Evolutionary conservation across 306 rosid genomes (phyloP).

Genomic region (Herpetospermum pedunculosum): DNA sequence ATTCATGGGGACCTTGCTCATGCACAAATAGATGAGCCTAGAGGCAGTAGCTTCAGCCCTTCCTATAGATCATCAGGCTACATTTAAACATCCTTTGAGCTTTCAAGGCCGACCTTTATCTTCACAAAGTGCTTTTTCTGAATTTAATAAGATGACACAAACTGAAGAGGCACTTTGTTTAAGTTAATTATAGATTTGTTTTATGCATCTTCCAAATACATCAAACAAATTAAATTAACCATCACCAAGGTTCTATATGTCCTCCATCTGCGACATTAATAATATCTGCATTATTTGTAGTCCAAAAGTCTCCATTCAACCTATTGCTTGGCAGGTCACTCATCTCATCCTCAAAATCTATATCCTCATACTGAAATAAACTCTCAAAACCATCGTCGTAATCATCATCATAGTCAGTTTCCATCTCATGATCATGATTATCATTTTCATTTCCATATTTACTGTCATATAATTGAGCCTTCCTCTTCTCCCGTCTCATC

Average conservation of each 20-base stretch:
- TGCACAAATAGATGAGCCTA: neutral
- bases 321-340: conserved; percentile 13
- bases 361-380: conserved; percentile 39
- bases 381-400: conserved; percentile 67
- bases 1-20: neutral
- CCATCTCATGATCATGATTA: conserved; percentile 13
- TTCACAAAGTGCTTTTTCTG: neutral
- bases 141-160: neutral
- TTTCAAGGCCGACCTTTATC: neutral
- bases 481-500: conserved; percentile 50
- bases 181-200: neutral
- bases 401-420: conserved; percentile 16
- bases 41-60: neutral
- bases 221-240: conserved; percentile 4
- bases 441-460: conserved; percentile 15
- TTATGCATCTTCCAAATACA: neutral
- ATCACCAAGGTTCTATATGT: conserved; percentile 61
- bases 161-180: neutral
- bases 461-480: conserved; percentile 15
- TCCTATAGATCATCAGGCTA: neutral
- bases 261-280: conserved; percentile 23
- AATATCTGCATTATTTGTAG: conserved; percentile 24
- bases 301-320: conserved; percentile 41
- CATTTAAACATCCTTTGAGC: neutral
- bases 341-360: conserved; percentile 31